Conservation (phyloP, 345 rosid genomes). For the Populus euphratica region DNA sequence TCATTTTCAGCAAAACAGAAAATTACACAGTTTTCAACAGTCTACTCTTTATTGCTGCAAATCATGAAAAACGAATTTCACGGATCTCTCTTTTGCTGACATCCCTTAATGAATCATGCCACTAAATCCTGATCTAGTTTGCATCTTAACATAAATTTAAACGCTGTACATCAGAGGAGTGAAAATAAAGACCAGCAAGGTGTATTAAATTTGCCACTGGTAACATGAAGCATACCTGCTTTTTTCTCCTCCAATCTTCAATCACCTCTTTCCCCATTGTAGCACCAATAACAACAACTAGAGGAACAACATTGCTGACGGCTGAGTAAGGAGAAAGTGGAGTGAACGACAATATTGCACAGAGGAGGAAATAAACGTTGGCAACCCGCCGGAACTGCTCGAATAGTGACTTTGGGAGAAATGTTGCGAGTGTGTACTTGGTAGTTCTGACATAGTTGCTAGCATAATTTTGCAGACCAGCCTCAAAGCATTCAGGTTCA, state of each 20-base stretch:
- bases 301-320: slow-evolving; percentile 78
- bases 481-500: slow-evolving; percentile 62
- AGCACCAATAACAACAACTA: slow-evolving; percentile 66
- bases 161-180: not conserved
- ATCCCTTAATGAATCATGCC: not conserved
- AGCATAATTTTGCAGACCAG: slow-evolving; percentile 42
- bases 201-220: not conserved
- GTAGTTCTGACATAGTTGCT: slow-evolving; percentile 78
- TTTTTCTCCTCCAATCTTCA: slow-evolving; percentile 83
- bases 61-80: too few relatives aligned
- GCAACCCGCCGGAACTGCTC: slow-evolving; percentile 98
- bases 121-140: not conserved
- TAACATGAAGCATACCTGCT: slow-evolving; percentile 49
- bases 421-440: slow-evolving; percentile 70
- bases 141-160: not conserved
- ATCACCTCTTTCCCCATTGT: slow-evolving; percentile 86
- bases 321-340: slow-evolving; percentile 74
- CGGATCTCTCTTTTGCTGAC: not conserved
- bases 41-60: too few relatives aligned
- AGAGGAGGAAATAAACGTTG: slow-evolving; percentile 75
- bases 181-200: slow-evolving; percentile 4
- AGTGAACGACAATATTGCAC: slow-evolving; percentile 75
- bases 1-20: not conserved
- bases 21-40: not conserved
- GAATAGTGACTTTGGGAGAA: slow-evolving; percentile 75